Evolutionary conservation across 75 land plant genomes (phyloP).

Genomic region (Isoetes taiwanensis): DNA sequence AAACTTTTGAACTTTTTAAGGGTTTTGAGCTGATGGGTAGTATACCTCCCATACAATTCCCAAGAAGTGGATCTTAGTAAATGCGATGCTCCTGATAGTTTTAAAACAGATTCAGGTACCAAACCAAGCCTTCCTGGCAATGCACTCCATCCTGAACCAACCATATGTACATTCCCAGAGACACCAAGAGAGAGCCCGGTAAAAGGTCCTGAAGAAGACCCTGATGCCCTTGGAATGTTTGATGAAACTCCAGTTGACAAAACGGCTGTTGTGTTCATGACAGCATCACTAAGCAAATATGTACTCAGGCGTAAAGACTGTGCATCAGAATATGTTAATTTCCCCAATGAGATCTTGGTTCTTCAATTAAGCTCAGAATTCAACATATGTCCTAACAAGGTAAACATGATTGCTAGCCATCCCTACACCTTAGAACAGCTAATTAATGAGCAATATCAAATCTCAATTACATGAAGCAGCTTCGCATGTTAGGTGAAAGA

Average conservation of each 20-base stretch:
- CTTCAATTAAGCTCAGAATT: neutral
- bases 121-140: constrained; percentile 10
- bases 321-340: neutral
- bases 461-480: neutral
- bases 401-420: neutral
- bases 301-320: constrained; percentile 59
- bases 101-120: constrained; percentile 51
- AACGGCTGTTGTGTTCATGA: constrained; percentile 24
- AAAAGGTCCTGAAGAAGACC: constrained; percentile 21
- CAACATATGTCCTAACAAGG: neutral
- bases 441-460: neutral
- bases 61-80: constrained; percentile 84
- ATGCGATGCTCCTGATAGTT: constrained; percentile 69
- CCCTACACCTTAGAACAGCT: neutral
- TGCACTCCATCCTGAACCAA: neutral
- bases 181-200: constrained; percentile 8
- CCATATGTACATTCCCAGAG: neutral
- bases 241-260: constrained; percentile 32
- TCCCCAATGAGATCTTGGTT: no score
- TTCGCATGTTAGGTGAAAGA: neutral
- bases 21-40: neutral
- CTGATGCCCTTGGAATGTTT: constrained; percentile 35
- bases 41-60: constrained; percentile 88
- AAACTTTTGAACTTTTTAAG: neutral
- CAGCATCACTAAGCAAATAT: constrained; percentile 40